Conservation (phyloP, 1,284 basidiomycete species). For the Sporisorium reilianum region DNA sequence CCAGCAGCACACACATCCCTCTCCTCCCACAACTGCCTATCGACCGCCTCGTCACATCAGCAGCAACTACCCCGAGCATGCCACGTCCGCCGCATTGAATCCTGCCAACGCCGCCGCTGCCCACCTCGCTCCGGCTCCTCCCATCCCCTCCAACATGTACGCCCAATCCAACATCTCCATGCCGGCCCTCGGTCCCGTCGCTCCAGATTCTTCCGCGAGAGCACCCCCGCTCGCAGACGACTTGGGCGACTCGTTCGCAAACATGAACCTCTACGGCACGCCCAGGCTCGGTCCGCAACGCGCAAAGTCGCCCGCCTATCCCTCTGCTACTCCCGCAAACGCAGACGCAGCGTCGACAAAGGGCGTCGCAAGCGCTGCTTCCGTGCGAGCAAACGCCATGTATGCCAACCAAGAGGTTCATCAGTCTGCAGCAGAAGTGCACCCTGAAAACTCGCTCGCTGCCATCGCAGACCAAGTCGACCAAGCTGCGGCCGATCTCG, state of each 20-base stretch:
- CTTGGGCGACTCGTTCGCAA: conserved; percentile 53
- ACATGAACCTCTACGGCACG: conserved; percentile 54
- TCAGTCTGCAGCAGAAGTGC: conserved; percentile 58
- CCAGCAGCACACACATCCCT: conserved; percentile 26
- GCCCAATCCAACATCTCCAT: conserved; percentile 62
- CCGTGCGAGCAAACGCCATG: conserved; percentile 53
- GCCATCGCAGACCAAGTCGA: conserved; percentile 61
- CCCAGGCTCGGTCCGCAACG: conserved; percentile 50
- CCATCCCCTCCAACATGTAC: conserved; percentile 44
- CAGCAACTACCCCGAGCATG: conserved; percentile 42
- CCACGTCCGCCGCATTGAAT: conserved; percentile 27
- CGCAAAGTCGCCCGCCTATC: conserved; percentile 27
- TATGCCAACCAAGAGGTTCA: conserved; percentile 63
- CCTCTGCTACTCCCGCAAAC: not conserved
- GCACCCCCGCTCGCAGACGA: conserved; percentile 61
- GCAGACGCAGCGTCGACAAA: conserved; percentile 9
- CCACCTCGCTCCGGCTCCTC: conserved; percentile 23
- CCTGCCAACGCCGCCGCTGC: conserved; percentile 23
- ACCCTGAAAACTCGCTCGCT: conserved; percentile 57
- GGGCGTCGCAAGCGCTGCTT: conserved; percentile 20
- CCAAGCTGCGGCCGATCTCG: conserved; percentile 53
- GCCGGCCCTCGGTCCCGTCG: conserved; percentile 45
- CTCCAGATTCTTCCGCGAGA: conserved; percentile 15
- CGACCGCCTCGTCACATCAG: conserved; percentile 34
- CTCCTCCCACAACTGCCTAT: conserved; percentile 23